Percentiles rank a stretch among this genome's conserved stretches.
Conservation (phyloP, 1,284 basidiomycete species). For the Trichosporon inkin region DNA sequence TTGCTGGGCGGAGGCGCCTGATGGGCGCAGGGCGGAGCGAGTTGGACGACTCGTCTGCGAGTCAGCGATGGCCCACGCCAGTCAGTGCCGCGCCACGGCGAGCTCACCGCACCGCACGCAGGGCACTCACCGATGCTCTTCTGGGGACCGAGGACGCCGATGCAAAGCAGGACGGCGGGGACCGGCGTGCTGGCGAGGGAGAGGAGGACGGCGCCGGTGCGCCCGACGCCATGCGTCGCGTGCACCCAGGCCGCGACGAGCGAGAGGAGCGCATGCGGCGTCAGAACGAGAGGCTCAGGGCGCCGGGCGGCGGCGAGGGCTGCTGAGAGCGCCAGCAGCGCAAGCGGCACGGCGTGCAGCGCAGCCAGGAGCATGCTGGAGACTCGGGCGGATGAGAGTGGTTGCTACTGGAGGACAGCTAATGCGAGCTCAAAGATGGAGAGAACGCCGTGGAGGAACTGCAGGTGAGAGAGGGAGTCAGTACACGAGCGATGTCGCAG, state of each 20-base stretch:
- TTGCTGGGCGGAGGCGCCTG: neutral
- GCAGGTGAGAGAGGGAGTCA: too few species aligned
- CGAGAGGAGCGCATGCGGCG: neutral
- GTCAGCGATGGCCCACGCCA: too few species aligned
- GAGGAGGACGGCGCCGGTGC: neutral
- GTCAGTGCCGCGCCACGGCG: too few species aligned
- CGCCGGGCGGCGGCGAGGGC: neutral
- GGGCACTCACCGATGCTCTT: neutral
- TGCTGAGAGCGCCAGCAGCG: neutral
- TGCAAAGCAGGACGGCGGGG: neutral
- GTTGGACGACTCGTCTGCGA: neutral
- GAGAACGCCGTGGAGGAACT: too few species aligned
- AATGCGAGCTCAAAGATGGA: too few species aligned
- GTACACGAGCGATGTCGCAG: neutral
- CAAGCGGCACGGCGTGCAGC: neutral
- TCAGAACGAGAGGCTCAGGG: neutral
- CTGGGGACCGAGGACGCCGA: neutral
- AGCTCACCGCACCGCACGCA: neutral
- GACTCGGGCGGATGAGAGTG: too few species aligned
- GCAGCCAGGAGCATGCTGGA: neutral
- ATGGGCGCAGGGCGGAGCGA: neutral
- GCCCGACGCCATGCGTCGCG: neutral
- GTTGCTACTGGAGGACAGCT: too few species aligned
- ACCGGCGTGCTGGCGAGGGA: neutral
- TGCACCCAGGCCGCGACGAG: slow-evolving; percentile 1